Base-by-base conservation (phyloP, 441 rosid species). In the Euphorbia schlechtendalii region DNA sequence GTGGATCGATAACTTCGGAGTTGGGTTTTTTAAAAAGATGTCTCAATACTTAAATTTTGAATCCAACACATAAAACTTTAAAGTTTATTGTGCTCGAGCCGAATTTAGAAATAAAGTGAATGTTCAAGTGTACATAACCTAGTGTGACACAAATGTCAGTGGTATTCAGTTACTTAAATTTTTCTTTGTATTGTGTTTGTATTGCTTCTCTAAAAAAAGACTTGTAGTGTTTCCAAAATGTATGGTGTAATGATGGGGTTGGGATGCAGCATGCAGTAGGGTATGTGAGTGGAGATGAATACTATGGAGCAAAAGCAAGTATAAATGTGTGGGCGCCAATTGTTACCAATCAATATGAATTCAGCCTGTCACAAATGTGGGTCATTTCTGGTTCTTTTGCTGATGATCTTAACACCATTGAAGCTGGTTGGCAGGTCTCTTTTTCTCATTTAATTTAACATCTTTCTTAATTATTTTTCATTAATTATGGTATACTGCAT, bases 341-440 rank as follows among this genome's bases (percentile, higher is more conserved):
- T 13, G 98, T 94, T 22, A 48, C 77, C 5, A 87, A 84, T 76
- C 96, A 83, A 66, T 82, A 89, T 65, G 99, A 94, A 68, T 94
- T 94, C 75, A 91, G 97, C 81, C 68, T 94, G 67, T 94, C 99
- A 3, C 99, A 94, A 52, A 71, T 94, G 81, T 94, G 99, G 99
- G 86, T 94, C 76, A 89, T 94, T 59, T 92, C 99, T 10, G 99
- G 97, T 56, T 89, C 97, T 0, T 94, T 94, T 53, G 92, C 90
- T 0, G 71, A 89, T 56, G 99, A 94, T 74, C 97, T 94, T 46
- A 94, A 94, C 71, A 94, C 99, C 71, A 90, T 94, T 63, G 99
- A 94, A 83, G 96, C 99, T 69, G 99, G 99, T 36, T 94, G 99
- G 99, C 99, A 94, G 85, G 99, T 76, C 74, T 28, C 55, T 70